Percentiles rank a stretch among this genome's conserved stretches.
Conservation (phyloP, 2,329 filamentous ascomycete genomes). For the Calonectria hongkongensis region DNA sequence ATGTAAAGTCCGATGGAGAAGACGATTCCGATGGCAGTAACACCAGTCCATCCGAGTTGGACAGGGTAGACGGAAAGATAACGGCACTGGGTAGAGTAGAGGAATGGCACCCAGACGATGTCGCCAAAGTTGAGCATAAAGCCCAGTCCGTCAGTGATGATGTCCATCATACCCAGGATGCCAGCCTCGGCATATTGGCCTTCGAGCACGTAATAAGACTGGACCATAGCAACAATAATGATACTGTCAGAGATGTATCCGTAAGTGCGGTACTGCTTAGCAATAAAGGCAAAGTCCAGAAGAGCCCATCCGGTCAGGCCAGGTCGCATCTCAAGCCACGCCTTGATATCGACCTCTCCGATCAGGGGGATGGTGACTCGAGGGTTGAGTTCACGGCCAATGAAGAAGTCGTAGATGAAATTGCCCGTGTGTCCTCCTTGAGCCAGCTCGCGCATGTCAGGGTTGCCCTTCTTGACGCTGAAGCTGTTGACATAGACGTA, state of each 20-base stretch:
- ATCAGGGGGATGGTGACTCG: constrained; percentile 85
- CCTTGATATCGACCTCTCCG: constrained; percentile 91
- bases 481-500: constrained; percentile 89
- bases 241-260: constrained; percentile 90
- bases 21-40: constrained; percentile 77
- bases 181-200: constrained; percentile 89
- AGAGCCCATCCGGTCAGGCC: constrained; percentile 91
- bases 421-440: constrained; percentile 87
- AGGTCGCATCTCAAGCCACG: constrained; percentile 89
- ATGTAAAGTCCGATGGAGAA: constrained; percentile 85
- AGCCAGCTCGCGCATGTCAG: constrained; percentile 83
- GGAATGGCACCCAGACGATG: constrained; percentile 91
- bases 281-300: constrained; percentile 86
- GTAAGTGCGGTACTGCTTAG: constrained; percentile 88
- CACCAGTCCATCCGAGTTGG: constrained; percentile 79
- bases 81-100: constrained; percentile 87
- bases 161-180: constrained; percentile 92
- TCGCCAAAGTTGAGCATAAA: constrained; percentile 96
- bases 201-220: constrained; percentile 88
- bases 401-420: constrained; percentile 94
- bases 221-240: constrained; percentile 82
- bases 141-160: constrained; percentile 92
- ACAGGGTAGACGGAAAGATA: constrained; percentile 89
- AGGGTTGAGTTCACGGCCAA: constrained; percentile 95
- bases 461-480: constrained; percentile 81